Percentiles rank a stretch among this genome's conserved stretches.
Evolutionary conservation across 2,329 filamentous ascomycete species (phyloP).

Genomic region (Geosmithia flava): DNA sequence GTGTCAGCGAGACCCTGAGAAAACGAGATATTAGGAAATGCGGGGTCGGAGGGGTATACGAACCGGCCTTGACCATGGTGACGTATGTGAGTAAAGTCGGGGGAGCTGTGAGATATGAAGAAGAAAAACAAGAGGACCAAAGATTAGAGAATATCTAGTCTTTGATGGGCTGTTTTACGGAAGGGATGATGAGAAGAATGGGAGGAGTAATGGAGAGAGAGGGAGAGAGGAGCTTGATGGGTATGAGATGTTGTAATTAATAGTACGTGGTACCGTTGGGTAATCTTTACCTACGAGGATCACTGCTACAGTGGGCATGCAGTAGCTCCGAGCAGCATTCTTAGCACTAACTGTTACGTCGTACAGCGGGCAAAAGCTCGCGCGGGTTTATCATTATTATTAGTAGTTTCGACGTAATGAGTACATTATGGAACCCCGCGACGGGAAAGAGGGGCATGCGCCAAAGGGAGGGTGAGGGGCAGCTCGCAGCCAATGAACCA

Average conservation of each 20-base stretch:
- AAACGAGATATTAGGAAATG: constrained; percentile 5
- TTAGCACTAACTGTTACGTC: no score
- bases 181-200: not conserved
- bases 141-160: not conserved
- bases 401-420: not conserved
- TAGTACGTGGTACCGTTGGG: not conserved
- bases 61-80: constrained; percentile 52
- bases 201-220: not conserved
- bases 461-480: not conserved
- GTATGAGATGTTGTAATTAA: not conserved
- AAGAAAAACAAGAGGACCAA: not conserved
- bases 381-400: no score
- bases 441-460: no score
- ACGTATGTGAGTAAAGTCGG: constrained; percentile 5
- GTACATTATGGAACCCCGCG: not conserved
- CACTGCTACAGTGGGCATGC: no score
- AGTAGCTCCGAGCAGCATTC: no score
- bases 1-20: constrained; percentile 4
- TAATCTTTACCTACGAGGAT: not conserved
- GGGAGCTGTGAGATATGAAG: not conserved
- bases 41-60: constrained; percentile 15
- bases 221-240: not conserved
- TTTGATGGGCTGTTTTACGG: not conserved
- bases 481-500: not conserved
- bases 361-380: no score